These are phyloP conservation scores for Brettanomyces nanus DNA, from an alignment of 805 yeast species.

Conservation along the genomic window DNA sequence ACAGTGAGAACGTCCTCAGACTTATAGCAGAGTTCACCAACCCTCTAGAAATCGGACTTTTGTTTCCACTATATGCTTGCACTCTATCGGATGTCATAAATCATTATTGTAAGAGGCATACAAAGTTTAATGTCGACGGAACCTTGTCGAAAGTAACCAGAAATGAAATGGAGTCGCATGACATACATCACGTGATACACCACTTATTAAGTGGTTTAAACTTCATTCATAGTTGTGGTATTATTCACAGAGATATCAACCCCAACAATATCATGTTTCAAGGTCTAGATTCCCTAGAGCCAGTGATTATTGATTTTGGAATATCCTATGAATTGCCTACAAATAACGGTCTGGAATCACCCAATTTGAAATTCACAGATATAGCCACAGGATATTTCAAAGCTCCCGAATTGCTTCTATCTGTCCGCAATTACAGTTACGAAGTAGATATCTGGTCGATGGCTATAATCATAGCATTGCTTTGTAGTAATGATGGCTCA, in stretches of 20 bases:
- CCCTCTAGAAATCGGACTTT: conserved; percentile 30
- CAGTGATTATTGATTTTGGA: conserved; percentile 36
- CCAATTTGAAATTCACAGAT: conserved; percentile 37
- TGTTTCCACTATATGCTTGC: conserved; percentile 31
- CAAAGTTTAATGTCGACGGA: conserved; percentile 15
- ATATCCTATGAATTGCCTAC: conserved; percentile 31
- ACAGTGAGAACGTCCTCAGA: conserved; percentile 9
- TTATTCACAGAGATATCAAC: conserved; percentile 65
- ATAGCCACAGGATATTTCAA: conserved; percentile 62
- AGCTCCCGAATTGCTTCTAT: conserved; percentile 68
- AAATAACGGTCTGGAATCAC: conserved; percentile 64
- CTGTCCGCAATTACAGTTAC: conserved; percentile 42
- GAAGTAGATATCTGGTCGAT: conserved; percentile 67
- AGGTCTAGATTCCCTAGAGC: conserved; percentile 15
- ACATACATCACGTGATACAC: conserved; percentile 25
- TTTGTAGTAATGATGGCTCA: conserved; percentile 34
- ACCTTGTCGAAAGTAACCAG: conserved; percentile 2
- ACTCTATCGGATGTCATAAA: conserved; percentile 30
- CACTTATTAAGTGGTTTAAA: conserved; percentile 39
- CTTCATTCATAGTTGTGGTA: conserved; percentile 62
- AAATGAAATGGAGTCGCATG: conserved; percentile 11
- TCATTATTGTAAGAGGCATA: conserved; percentile 25
- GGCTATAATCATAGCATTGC: conserved; percentile 51
- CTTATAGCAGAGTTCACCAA: conserved; percentile 11
- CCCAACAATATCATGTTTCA: conserved; percentile 51